Base-by-base conservation (phyloP, 2,329 filamentous ascomycete genomes). In the Scytalidium sp. region DNA sequence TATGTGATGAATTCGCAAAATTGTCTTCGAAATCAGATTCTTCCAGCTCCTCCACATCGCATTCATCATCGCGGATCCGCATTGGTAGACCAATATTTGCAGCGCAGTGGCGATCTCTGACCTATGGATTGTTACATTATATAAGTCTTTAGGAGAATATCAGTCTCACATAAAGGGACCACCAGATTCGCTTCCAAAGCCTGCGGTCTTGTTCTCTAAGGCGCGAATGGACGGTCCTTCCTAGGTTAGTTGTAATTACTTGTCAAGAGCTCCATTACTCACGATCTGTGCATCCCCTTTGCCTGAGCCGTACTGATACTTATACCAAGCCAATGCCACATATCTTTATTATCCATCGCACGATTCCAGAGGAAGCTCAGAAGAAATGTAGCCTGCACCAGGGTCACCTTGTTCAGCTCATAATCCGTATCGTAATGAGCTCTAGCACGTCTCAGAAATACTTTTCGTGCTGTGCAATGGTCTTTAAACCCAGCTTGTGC, bases 301-400 rank as follows among this genome's bases (percentile, higher is more conserved):
- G 76, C 76, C 56, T 80, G 75, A 0, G 78, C 76, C 9, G 79
- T 62, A 9, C 71, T 74, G 21, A 78, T 78, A 0, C 76, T 76
- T 4, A 73, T 71, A 0, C 73, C 74, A 2, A 78, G 60, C 75
- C 75, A 78, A 53, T 76, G 76, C 21, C 74, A 56, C 11, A 72
- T 72, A 58, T 78, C 74, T 15, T 73, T 68, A n/a, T 75, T 71
- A 45, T 75, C 70, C 0, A 67, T 65, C 0, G 77, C 74, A 0
- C 73, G 72, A 6, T 73, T 75, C 17, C 77, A 66, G 77, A 77
- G 81, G 51, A 79, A 81, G 55, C 77, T 80, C 65, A 81, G 69
- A 25, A 81, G 60, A 54, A 81, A 80, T 2, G 80, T 56, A 1
- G 74, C 69, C 57, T 80, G 77, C 0, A 80, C 68, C 3, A 79